phyloP scores from a whole-genome alignment of 1,284 basidiomycete genomes.

The Ganoderma multipileum region DNA sequence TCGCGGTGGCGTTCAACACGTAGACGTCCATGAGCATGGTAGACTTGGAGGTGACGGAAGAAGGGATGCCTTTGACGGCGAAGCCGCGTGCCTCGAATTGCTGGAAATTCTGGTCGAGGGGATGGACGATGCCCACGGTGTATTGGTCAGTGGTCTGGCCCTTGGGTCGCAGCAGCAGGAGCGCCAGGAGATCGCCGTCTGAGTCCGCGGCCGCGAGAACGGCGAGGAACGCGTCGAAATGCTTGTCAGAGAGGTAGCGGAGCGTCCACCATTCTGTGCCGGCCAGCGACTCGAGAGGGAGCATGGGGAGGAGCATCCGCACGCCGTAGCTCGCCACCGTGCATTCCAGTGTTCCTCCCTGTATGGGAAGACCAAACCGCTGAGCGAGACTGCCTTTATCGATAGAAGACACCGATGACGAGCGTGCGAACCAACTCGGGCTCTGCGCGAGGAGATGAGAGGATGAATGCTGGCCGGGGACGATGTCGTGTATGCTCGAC shows the following conservation, averaged over 20 bases:
- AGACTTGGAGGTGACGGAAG: not conserved
- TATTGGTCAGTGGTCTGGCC: not conserved
- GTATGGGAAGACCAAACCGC: not conserved
- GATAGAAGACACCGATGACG: not conserved
- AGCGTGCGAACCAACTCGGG: not conserved
- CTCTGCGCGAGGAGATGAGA: not conserved
- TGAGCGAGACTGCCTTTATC: not conserved
- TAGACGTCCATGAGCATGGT: not conserved
- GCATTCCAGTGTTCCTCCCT: not conserved
- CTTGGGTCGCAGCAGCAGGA: not conserved
- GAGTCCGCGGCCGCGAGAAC: not conserved
- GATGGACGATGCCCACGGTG: not conserved
- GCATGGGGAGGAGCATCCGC: not conserved
- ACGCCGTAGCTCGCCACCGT: constrained; percentile 1
- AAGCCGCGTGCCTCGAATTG: not conserved
- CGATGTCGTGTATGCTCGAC: not conserved
- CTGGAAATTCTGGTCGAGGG: not conserved
- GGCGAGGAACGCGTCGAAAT: not conserved
- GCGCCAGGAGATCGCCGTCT: not conserved
- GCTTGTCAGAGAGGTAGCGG: not conserved
- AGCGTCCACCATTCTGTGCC: not conserved
- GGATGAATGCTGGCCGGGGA: not conserved
- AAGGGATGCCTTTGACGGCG: not conserved
- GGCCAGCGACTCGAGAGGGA: not conserved
- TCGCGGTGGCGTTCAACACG: not conserved